phyloP scores from a whole-genome alignment of 805 yeast species.

The Komagataella pseudopastoris region DNA sequence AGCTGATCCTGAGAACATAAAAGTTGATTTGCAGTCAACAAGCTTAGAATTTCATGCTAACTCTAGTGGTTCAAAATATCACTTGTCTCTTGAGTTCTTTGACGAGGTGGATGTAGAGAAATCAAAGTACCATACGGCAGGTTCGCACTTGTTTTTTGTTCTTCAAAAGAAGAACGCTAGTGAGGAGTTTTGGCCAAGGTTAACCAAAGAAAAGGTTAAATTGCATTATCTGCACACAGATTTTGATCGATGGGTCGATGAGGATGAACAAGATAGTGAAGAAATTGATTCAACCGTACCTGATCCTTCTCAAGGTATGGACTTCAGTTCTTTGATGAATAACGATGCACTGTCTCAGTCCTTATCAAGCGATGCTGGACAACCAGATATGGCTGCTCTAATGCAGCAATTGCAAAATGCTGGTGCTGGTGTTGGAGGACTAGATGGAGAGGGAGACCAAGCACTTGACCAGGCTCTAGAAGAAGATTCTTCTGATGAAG shows the following conservation, averaged over 20 bases:
- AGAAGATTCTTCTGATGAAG: not conserved
- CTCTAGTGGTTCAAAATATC: slow-evolving; percentile 41
- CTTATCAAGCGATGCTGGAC: not conserved
- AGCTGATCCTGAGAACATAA: slow-evolving; percentile 51
- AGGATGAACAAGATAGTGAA: slow-evolving; percentile 84
- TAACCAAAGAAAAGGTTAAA: slow-evolving; percentile 76
- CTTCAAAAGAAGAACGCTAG: slow-evolving; percentile 55
- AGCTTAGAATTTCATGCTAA: slow-evolving; percentile 37
- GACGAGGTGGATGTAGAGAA: slow-evolving; percentile 58
- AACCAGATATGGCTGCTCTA: not conserved
- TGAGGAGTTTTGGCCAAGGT: slow-evolving; percentile 89
- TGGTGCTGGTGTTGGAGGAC: slow-evolving; percentile 12
- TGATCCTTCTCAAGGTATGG: slow-evolving; percentile 15
- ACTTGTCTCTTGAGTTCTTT: slow-evolving; percentile 59
- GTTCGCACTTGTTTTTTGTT: slow-evolving; percentile 49
- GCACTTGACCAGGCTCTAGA: not conserved
- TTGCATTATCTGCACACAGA: slow-evolving; percentile 81
- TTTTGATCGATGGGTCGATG: slow-evolving; percentile 96
- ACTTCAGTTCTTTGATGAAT: slow-evolving; percentile 7
- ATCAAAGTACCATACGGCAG: slow-evolving; percentile 44
- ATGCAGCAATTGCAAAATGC: not conserved
- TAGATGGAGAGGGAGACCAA: slow-evolving; percentile 17
- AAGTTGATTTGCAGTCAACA: slow-evolving; percentile 45
- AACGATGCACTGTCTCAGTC: slow-evolving; percentile 6
- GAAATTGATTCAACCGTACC: slow-evolving; percentile 17